Evolutionary conservation across 1,284 basidiomycete genomes (phyloP), one percentile per base, ranked within the genome.

Genomic region (Mycena sp.): DNA sequence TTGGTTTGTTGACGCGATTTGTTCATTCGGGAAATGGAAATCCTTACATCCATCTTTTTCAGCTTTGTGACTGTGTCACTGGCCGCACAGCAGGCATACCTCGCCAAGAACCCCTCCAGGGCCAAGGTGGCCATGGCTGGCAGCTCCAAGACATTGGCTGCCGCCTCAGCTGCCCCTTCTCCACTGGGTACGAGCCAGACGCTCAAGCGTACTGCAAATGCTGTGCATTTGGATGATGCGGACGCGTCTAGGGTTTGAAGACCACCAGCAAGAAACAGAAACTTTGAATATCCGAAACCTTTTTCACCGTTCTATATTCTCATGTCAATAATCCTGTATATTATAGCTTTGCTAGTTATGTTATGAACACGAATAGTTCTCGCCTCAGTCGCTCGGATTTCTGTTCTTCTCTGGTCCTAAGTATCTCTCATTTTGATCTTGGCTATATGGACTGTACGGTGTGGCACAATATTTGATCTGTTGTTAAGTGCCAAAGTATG

Each of bases 41-140:
- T 16, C 25, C 52, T 67, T 21, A 58, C 58, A 1, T 29, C 9
- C 23, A n/a, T 29, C 9, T 25, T 59, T 10, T 70, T 54, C 48
- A 69, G 63, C 28, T 70, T 65, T 26, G 69, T 69, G n/a, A 58
- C 58, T 35, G 69, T 70, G 21, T 67, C 67, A 21, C 59, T 59
- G 4, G 46, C 54, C 41, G 68, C 67, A 5, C 69, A 67, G 57
- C 50, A 67, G 26, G 63, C 50, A 21, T 69, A 69, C 35, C 63
- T 67, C 14, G 69, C 59, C 11, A 69, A 64, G 55, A 67, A 70
- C 45, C 64, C 67, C 46, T 17, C 30, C n/a, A 43, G 30, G n/a
- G 2, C 37, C 48, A 61, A 52, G 41, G 40, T 30, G 6, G 14
- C 51, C 11, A 46, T 35, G 3, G 56, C 58, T 2, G 54, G 41